Evolutionary conservation across 495 filamentous ascomycete genomes (phyloP).

Genomic region (Talaromyces nanjingensis): DNA sequence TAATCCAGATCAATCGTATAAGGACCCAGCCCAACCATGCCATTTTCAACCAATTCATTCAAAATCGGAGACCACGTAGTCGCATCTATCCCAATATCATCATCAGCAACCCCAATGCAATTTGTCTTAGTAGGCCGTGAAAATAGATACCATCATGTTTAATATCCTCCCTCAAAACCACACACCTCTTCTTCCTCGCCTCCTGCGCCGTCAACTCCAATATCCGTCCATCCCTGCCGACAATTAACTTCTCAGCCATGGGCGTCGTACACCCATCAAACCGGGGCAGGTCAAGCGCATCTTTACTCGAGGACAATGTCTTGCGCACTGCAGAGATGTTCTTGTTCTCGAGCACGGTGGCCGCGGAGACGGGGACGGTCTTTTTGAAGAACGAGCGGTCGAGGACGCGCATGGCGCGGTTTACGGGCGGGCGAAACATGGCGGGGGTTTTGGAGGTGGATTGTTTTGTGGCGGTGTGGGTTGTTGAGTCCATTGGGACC

Average conservation of each 20-base stretch:
- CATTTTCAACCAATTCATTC: constrained; percentile 57
- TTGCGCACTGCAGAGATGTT: constrained; percentile 63
- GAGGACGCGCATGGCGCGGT: constrained; percentile 69
- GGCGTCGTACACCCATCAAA: constrained; percentile 29
- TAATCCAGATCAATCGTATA: constrained; percentile 75
- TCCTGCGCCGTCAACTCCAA: constrained; percentile 1
- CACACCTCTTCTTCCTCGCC: constrained; percentile 54
- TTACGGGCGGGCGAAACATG: constrained; percentile 77
- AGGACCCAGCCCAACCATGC: constrained; percentile 60
- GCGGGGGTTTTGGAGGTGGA: constrained; percentile 9
- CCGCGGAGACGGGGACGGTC: constrained; percentile 68
- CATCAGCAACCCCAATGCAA: constrained; percentile 21
- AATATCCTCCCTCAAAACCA: constrained; percentile 66
- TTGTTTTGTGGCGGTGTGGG: constrained; percentile 16
- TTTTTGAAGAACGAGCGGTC: constrained; percentile 80
- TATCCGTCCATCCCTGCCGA: constrained; percentile 36
- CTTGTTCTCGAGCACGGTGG: constrained; percentile 61
- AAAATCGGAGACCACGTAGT: constrained; percentile 67
- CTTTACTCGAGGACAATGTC: constrained; percentile 46
- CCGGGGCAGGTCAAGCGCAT: constrained; percentile 55
- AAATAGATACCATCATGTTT: constrained; percentile 53
- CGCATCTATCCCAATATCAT: constrained; percentile 45
- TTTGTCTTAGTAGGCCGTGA: too few species aligned
- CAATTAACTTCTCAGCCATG: constrained; percentile 20
- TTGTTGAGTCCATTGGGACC: constrained; percentile 14